Base-by-base conservation (phyloP, 2,329 filamentous ascomycete genomes). In the Didymella pinodella region DNA sequence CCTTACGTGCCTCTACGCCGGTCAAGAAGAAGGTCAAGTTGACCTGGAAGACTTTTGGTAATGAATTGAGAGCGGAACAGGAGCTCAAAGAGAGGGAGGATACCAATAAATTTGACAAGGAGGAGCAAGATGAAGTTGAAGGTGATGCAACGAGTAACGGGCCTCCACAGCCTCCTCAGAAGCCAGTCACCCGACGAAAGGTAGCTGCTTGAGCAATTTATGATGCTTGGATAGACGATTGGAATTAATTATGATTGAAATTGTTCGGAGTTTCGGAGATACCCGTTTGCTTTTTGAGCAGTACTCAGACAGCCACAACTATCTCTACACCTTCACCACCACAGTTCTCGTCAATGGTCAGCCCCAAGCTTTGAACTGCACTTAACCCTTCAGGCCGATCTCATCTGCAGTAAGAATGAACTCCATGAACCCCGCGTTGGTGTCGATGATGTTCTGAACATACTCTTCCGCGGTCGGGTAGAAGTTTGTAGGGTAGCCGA, bases 351-450 rank as follows among this genome's bases (percentile, higher is more conserved):
- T 47, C 20, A 32, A 12, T 38, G 16, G 7, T 48, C 28, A 29
- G 32, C 18, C 16, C 16, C 14, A 34, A 34, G 28, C 3, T 29
- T 16, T n/a, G 10, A 11, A 8, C 8, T 14, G 8, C 26, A 8
- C 10, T 56, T 26, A 69, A 28, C 54, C 61, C 45, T 69, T 71
- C 3, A 78, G 59, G 2, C 75, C 75, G 60, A 77, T 71, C 48
- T 69, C 64, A 26, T 64, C 69, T 12, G 75, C 75, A 8, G 71
- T 71, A 12, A 80, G 65, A 10, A 73, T 69, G 58, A 75, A 79
- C 48, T 79, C 77, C 77, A 79, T 79, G 43, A 79, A 79, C 0
- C 77, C 78, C 7, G 77, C 76, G 58, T 75, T 78, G 0, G 77
- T 80, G 51, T 79, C 78, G 31, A 78, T 57, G 48, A 80, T 78